Evolutionary conservation across 2,329 filamentous ascomycete genomes (phyloP).

Genomic region (Alternaria gansuensis): DNA sequence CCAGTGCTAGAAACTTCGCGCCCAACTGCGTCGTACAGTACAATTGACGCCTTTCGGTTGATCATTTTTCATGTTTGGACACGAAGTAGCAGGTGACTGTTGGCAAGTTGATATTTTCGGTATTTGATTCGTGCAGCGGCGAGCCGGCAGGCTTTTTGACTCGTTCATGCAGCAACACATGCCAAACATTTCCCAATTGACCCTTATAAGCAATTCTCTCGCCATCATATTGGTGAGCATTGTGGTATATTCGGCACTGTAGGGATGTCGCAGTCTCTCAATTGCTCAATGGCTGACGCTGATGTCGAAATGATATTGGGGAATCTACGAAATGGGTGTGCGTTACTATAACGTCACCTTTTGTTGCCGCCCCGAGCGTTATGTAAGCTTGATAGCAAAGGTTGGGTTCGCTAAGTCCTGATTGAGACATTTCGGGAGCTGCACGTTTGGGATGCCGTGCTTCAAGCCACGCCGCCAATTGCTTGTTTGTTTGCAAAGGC

Average conservation of each 20-base stretch:
- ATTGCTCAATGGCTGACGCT: not conserved
- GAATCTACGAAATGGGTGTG: not conserved
- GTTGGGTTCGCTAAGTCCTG: not conserved
- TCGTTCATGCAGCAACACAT: not conserved
- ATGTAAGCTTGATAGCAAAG: not conserved
- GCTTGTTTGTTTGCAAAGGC: constrained; percentile 30
- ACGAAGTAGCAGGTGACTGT: not conserved
- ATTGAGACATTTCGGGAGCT: constrained; percentile 8
- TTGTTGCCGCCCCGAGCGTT: not conserved
- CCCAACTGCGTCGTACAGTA: not conserved
- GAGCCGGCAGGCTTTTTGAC: not conserved
- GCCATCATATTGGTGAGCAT: not conserved
- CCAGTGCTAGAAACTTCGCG: not conserved
- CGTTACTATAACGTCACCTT: not conserved
- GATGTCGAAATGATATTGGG: not conserved
- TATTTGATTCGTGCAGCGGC: not conserved
- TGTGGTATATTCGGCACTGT: constrained; percentile 1
- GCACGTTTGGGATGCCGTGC: constrained; percentile 22
- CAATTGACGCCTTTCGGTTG: not conserved
- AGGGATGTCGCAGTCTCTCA: constrained; percentile 10
- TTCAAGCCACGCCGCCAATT: constrained; percentile 35
- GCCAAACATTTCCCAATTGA: not conserved
- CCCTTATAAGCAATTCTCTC: constrained; percentile 11
- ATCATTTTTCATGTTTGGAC: not conserved
- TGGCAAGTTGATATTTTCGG: not conserved